Conservation (phyloP, 805 yeast species). For the Lipomyces kockii region DNA sequence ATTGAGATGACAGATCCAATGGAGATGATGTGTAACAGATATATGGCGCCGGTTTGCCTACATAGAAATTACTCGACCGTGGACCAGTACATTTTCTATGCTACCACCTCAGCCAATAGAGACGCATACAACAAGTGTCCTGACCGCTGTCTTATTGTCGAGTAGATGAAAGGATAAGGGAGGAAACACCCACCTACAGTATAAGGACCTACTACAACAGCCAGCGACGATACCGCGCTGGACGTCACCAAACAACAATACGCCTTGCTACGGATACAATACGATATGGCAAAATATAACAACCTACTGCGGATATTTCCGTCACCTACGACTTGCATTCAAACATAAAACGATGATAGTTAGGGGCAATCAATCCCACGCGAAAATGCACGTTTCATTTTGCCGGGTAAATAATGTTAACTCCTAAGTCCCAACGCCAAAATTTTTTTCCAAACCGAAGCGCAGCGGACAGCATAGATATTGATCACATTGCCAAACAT, state of each 20-base stretch:
- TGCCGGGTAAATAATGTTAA: not conserved
- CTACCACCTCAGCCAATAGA: not conserved
- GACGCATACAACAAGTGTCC: not conserved
- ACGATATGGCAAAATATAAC: not conserved
- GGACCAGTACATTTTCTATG: not conserved
- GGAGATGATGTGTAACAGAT: not conserved
- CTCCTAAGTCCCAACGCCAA: not conserved
- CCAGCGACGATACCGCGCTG: not conserved
- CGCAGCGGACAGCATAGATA: not conserved
- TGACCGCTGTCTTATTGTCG: not conserved
- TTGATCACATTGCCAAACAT: not conserved
- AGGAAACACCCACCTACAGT: not conserved
- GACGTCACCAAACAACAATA: not conserved
- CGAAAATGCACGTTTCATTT: not conserved
- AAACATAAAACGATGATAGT: not conserved
- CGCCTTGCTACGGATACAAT: not conserved
- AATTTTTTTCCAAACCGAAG: not conserved
- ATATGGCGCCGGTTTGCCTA: not conserved
- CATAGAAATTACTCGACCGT: not conserved
- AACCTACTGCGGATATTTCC: not conserved
- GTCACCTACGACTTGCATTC: not conserved
- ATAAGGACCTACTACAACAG: not conserved
- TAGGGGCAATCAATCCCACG: not conserved
- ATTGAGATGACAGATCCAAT: not conserved
- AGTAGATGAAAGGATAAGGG: not conserved